Percentiles rank a stretch among this genome's conserved stretches.
Conservation (phyloP, 2,329 filamentous ascomycete genomes). For the Hymenoscyphus salicellus region DNA sequence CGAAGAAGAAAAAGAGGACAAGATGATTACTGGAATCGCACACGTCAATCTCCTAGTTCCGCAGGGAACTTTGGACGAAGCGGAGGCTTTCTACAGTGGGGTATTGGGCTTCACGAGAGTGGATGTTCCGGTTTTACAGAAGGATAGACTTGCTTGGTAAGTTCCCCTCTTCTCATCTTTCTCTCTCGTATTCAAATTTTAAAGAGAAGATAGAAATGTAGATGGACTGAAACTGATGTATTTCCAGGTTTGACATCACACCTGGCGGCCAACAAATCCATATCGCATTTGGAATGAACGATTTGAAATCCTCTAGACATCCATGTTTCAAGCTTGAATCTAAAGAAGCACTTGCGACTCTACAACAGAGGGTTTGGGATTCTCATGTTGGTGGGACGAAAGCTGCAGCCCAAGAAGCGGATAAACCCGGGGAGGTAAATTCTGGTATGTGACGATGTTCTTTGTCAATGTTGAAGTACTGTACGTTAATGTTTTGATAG, state of each 20-base stretch:
- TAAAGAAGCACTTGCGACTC: conserved; percentile 44
- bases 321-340: conserved; percentile 56
- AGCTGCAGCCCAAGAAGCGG: conserved; percentile 51
- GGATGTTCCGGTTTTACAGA: conserved; percentile 52
- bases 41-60: conserved; percentile 61
- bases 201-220: neutral
- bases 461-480: neutral
- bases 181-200: neutral
- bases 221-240: neutral
- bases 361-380: conserved; percentile 50
- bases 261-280: conserved; percentile 54
- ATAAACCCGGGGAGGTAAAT: conserved; percentile 50
- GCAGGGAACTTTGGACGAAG: conserved; percentile 48
- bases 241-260: conserved; percentile 52
- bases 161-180: neutral
- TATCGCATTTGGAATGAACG: conserved; percentile 47
- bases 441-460: conserved; percentile 35
- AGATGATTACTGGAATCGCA: conserved; percentile 49
- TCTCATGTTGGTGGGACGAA: conserved; percentile 48
- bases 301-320: conserved; percentile 47
- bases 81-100: conserved; percentile 52
- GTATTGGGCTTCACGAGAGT: conserved; percentile 54
- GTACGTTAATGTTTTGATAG: conserved; percentile 31
- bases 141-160: conserved; percentile 53
- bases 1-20: neutral